phyloP scores from a whole-genome alignment of 2,329 filamentous ascomycete genomes.

The Daldinia sp. region DNA sequence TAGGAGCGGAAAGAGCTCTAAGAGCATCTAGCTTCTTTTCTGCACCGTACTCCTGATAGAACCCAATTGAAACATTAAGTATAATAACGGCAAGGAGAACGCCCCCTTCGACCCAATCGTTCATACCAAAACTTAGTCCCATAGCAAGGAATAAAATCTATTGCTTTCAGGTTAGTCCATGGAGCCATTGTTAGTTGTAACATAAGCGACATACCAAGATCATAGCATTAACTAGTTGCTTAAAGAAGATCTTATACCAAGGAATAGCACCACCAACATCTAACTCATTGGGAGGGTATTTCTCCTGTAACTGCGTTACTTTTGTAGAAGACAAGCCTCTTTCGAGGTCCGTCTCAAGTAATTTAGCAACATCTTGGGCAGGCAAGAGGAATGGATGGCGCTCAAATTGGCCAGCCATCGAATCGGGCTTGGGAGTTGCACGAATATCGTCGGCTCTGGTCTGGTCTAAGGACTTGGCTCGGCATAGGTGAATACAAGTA shows the following conservation, averaged over 20 bases:
- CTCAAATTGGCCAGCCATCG: constrained; percentile 58
- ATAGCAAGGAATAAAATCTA: constrained; percentile 82
- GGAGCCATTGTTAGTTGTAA: background rate
- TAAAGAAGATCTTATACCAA: constrained; percentile 75
- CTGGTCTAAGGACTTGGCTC: constrained; percentile 8
- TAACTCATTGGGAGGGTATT: constrained; percentile 74
- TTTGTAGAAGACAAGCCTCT: constrained; percentile 70
- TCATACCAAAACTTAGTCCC: constrained; percentile 72
- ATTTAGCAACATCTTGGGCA: constrained; percentile 67
- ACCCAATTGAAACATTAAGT: constrained; percentile 74
- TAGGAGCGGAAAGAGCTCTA: constrained; percentile 68
- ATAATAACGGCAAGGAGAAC: constrained; percentile 73
- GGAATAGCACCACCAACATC: constrained; percentile 72
- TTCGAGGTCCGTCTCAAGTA: constrained; percentile 70
- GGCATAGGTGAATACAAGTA: constrained; percentile 22
- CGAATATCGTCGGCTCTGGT: constrained; percentile 18
- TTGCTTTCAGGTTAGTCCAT: constrained; percentile 54
- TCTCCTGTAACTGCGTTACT: constrained; percentile 64
- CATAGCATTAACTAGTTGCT: constrained; percentile 81
- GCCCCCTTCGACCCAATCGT: constrained; percentile 72
- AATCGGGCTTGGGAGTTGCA: constrained; percentile 29
- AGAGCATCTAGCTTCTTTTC: constrained; percentile 74
- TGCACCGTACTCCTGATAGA: constrained; percentile 70
- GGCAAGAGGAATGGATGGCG: constrained; percentile 69
- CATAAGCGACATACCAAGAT: constrained; percentile 62